A percentile compares a stretch with the other conserved stretches of the same genome.
Conservation (phyloP, 1,139 yeast species). For the Nakaseomyces bracarensis region DNA sequence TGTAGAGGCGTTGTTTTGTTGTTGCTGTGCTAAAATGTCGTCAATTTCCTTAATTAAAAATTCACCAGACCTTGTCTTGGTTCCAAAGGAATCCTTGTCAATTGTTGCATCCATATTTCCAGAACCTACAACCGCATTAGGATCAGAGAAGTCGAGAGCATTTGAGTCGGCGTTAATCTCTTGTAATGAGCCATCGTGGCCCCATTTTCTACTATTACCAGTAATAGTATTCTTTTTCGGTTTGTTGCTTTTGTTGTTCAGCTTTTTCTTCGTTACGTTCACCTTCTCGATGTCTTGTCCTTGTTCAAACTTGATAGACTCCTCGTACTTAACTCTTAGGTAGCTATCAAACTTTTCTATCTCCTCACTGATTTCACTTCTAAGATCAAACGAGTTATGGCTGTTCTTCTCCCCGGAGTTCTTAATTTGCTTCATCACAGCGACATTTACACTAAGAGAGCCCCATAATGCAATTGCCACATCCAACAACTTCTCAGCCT, state of each 20-base stretch:
- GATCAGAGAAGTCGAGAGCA: conserved; percentile 42
- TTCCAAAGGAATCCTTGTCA: conserved; percentile 40
- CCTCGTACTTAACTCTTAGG: conserved; percentile 29
- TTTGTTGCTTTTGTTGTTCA: conserved; percentile 12
- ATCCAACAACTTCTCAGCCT: conserved; percentile 28
- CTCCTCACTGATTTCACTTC: conserved; percentile 27
- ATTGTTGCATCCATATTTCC: conserved; percentile 28
- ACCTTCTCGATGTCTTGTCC: neutral
- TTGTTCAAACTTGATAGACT: conserved; percentile 16
- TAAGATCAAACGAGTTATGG: conserved; percentile 18
- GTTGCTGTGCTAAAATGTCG: conserved; percentile 22
- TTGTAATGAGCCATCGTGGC: conserved; percentile 41
- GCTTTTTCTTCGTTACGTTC: conserved; percentile 8
- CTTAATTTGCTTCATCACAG: conserved; percentile 25
- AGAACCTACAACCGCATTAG: conserved; percentile 13
- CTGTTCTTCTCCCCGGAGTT: conserved; percentile 24
- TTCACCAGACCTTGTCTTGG: conserved; percentile 29
- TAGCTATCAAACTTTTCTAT: conserved; percentile 30
- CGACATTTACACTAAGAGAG: conserved; percentile 24
- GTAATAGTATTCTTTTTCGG: conserved; percentile 11
- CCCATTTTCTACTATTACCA: conserved; percentile 36
- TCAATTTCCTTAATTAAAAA: conserved; percentile 31
- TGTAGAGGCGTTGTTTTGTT: conserved; percentile 34
- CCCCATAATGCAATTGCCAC: conserved; percentile 27
- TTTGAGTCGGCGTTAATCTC: conserved; percentile 35